A percentile compares a stretch with the other conserved stretches of the same genome.
phyloP scores from a whole-genome alignment of 1,284 basidiomycete species.

The Volvariella volvacea region DNA sequence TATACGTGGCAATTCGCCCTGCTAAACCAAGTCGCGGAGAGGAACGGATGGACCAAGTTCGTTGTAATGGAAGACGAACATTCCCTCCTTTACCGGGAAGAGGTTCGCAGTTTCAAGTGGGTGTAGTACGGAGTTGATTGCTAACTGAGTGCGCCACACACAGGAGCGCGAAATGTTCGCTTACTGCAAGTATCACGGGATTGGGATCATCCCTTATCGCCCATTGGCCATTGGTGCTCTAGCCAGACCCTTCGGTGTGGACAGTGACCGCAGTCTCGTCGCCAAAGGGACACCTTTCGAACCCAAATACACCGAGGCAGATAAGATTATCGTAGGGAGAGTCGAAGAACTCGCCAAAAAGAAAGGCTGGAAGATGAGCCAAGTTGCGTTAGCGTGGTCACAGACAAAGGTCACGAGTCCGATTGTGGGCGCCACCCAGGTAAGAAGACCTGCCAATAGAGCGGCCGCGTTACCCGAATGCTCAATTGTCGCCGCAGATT shows the following conservation, averaged over 20 bases:
- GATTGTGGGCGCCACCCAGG: conserved; percentile 24
- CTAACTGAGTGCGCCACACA: background rate
- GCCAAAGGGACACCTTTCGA: conserved; percentile 22
- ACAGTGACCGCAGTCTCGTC: conserved; percentile 11
- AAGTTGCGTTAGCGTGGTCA: conserved; percentile 35
- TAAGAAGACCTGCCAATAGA: background rate
- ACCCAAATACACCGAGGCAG: conserved; percentile 18
- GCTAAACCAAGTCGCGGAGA: conserved; percentile 31
- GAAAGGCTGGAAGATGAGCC: conserved; percentile 30
- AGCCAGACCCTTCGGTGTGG: conserved; percentile 26
- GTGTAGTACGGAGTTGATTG: background rate
- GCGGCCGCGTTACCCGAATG: background rate
- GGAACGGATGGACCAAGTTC: conserved; percentile 36
- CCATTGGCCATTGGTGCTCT: conserved; percentile 32
- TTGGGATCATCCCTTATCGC: conserved; percentile 36
- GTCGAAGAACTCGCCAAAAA: conserved; percentile 34
- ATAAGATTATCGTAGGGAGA: conserved; percentile 29
- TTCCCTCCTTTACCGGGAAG: conserved; percentile 47
- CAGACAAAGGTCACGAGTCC: conserved; percentile 29
- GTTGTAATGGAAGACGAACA: conserved; percentile 64
- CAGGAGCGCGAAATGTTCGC: conserved; percentile 42
- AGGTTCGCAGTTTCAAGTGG: conserved; percentile 26
- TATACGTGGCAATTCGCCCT: conserved; percentile 34
- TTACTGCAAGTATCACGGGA: conserved; percentile 40
- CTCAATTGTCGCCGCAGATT: background rate